These are phyloP conservation scores for Microbotryum intermedium DNA, from an alignment of 1,284 basidiomycete genomes.

Conservation along the genomic window DNA sequence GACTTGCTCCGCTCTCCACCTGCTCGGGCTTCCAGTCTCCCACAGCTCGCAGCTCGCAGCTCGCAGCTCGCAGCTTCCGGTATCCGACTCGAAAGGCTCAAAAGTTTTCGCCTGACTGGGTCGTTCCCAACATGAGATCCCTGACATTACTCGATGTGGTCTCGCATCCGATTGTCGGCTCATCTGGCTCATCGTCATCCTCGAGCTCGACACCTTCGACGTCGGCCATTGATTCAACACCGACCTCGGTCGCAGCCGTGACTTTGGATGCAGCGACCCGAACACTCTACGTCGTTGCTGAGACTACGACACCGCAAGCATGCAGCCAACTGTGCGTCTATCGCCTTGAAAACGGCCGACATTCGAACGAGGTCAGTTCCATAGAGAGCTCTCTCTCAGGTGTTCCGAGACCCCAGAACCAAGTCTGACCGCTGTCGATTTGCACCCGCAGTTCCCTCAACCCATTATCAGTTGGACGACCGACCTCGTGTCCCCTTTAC, in stretches of 20 bases:
- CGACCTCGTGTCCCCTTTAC: conserved; percentile 6
- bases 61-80: not conserved
- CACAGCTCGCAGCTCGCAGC: not conserved
- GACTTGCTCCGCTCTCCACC: not conserved
- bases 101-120: not conserved
- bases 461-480: conserved; percentile 2
- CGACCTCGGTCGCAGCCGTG: conserved; percentile 2
- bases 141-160: conserved; percentile 14
- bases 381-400: no score
- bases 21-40: not conserved
- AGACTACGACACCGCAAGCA: no score
- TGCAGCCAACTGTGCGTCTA: no score
- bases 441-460: not conserved
- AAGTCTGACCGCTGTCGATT: no score
- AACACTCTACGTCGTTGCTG: conserved; percentile 4
- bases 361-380: no score
- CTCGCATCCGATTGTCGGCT: conserved; percentile 1
- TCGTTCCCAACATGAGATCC: conserved; percentile 17
- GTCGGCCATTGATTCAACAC: not conserved
- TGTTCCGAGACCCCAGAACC: no score
- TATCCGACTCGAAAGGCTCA: not conserved
- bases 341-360: no score
- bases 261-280: conserved; percentile 13
- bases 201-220: conserved; percentile 11
- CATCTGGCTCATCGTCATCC: conserved; percentile 2